Conservation (phyloP, 164 flowering plant species). For the Malania oleifera region DNA sequence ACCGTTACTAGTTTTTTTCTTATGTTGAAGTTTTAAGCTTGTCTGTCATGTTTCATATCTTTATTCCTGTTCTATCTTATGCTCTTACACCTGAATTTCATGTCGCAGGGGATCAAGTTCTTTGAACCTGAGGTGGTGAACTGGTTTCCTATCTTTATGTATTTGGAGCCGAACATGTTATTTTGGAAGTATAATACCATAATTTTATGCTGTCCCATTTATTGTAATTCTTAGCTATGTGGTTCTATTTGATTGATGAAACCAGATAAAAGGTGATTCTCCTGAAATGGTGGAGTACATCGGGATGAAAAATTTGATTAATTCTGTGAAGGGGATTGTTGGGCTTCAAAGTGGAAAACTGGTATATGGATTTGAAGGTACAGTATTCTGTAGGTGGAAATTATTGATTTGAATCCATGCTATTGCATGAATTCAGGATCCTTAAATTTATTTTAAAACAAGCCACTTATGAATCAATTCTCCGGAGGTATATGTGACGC, state of each 20-base stretch:
- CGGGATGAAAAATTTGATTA: slow-evolving; percentile 80
- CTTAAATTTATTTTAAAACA: too few relatives aligned
- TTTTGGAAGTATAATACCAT: neutral
- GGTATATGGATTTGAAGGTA: slow-evolving; percentile 88
- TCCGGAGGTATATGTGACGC: too few relatives aligned
- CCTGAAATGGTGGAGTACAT: slow-evolving; percentile 92
- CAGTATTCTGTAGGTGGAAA: neutral
- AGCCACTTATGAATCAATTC: too few relatives aligned
- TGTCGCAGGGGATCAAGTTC: slow-evolving; percentile 93
- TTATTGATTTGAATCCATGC: neutral
- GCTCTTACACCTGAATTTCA: neutral
- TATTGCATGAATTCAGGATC: neutral
- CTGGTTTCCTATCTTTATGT: slow-evolving; percentile 10
- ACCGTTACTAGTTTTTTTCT: slow-evolving; percentile 2
- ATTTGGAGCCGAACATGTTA: slow-evolving; percentile 15
- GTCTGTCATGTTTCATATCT: neutral
- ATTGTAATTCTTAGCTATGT: neutral
- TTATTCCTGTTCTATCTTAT: neutral
- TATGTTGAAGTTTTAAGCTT: neutral
- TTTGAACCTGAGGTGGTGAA: slow-evolving; percentile 91
- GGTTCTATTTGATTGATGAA: slow-evolving; percentile 18
- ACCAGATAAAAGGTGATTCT: slow-evolving; percentile 91
- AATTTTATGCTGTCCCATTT: neutral
- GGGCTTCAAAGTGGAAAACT: slow-evolving; percentile 73
- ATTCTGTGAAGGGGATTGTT: slow-evolving; percentile 65